Evolutionary conservation across 1,284 basidiomycete species (phyloP), one percentile per base, ranked within the genome.

Genomic region (Pseudozyma tsukubaensis): DNA sequence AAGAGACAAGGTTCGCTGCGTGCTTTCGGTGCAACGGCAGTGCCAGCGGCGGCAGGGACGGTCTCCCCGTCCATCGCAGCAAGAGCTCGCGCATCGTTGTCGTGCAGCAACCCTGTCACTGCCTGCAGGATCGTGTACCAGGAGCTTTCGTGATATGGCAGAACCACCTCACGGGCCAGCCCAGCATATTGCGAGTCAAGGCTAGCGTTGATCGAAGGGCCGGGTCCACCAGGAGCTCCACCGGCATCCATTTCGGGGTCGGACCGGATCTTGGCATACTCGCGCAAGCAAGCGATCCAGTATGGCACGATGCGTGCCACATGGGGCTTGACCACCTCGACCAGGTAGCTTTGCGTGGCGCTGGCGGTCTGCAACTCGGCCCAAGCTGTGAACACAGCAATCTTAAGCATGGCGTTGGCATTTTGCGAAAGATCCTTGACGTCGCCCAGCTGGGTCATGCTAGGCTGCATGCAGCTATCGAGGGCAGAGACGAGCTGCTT

Each of bases 311-410:
- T 88, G 0, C 89, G 88, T 6, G 88, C 85, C 37, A 91, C 87
- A 82, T 97, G 91, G 4, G 96, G 94, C 77, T 91, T 89, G 53
- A 99, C 89, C 1, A 99, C 92, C 19, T 91, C 88, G 32, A 88
- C 86, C 7, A 99, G 88, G 85, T 97, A 97, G 0, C 85, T 80
- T 80, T 95, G 93, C 39, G 89, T 87, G 0, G 88, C 85, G 65
- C 91, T 91, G 0, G 95, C 90, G 2, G 94, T 89, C 81, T 95
- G 90, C 12, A 99, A 87, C 82, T 97, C 91, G 14, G 96, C 95
- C 96, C 96, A 99, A 0, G 96, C 97, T 1, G 94, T 92, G 34
- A 98, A 87, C 6, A 94, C 93, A 0, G 96, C 94, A 37, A 98
- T 92, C 61, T 94, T 90, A 57, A 99, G 87, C 93, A 97, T 97